Percentiles rank a stretch among this genome's conserved stretches.
These are phyloP conservation scores for Picochlorum sp. DNA, from an alignment of 139 green algal species.

Conservation along the genomic window DNA sequence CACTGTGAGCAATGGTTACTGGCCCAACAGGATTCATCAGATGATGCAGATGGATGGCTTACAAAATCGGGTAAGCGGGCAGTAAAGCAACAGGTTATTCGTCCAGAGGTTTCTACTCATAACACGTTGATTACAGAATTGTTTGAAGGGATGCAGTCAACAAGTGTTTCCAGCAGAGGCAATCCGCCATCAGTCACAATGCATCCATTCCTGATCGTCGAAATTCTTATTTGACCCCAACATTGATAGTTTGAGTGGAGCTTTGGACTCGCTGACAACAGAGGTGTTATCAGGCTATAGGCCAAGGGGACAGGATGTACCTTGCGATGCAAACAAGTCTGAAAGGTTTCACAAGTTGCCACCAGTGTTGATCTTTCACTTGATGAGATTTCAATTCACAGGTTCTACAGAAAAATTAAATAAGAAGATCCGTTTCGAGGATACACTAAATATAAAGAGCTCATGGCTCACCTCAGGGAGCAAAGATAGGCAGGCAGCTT, in stretches of 20 bases:
- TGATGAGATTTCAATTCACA: conserved; percentile 59
- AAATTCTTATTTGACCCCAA: conserved; percentile 37
- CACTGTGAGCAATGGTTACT: neutral
- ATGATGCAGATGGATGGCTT: conserved; percentile 24
- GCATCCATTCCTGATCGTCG: conserved; percentile 59
- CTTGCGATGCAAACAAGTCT: conserved; percentile 31
- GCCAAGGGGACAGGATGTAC: conserved; percentile 11
- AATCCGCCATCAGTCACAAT: conserved; percentile 40
- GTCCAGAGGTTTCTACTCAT: conserved; percentile 2
- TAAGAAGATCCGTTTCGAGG: conserved; percentile 48
- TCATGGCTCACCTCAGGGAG: conserved; percentile 28
- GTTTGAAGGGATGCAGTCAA: conserved; percentile 8
- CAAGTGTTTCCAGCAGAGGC: conserved; percentile 18
- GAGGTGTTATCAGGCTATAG: conserved; percentile 40
- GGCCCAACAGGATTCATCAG: neutral
- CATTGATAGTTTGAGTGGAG: conserved; percentile 39
- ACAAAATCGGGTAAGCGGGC: conserved; percentile 18
- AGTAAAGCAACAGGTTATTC: conserved; percentile 16
- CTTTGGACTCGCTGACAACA: conserved; percentile 32
- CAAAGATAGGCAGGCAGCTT: conserved; percentile 28
- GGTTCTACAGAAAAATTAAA: conserved; percentile 35
- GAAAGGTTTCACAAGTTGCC: conserved; percentile 38
- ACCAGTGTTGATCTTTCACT: conserved; percentile 61
- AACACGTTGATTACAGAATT: conserved; percentile 16
- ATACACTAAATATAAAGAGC: conserved; percentile 30